phyloP scores from a whole-genome alignment of 805 yeast genomes.

The Nakazawaea anatomiae region DNA sequence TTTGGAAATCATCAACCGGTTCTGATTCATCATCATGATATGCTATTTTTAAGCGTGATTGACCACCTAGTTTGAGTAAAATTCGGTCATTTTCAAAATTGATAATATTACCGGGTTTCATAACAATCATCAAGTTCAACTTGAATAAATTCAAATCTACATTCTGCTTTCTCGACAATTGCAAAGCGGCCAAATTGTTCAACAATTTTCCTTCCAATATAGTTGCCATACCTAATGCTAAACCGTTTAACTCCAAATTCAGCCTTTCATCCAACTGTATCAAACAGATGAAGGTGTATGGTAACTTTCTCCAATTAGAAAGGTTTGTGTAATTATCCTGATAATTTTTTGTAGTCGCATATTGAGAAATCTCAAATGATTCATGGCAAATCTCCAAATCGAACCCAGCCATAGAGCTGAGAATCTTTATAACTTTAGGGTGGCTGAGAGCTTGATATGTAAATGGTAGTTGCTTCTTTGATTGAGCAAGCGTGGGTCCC shows the following conservation, averaged over 20 bases:
- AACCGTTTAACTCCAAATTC: not conserved
- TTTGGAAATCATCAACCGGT: not conserved
- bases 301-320: conserved; percentile 3
- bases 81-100: conserved; percentile 5
- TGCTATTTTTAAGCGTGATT: not conserved
- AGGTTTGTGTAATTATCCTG: not conserved
- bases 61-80: not conserved
- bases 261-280: conserved; percentile 2
- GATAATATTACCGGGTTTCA: conserved; percentile 3
- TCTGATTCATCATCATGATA: not conserved
- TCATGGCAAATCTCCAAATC: conserved; percentile 41
- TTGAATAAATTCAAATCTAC: not conserved
- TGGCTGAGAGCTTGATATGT: conserved; percentile 48
- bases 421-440: conserved; percentile 39
- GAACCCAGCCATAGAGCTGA: conserved; percentile 46
- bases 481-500: conserved; percentile 22
- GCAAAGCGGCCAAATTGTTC: not conserved
- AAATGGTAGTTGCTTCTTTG: conserved; percentile 35
- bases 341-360: conserved; percentile 13
- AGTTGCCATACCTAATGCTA: conserved; percentile 4
- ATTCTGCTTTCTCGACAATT: not conserved
- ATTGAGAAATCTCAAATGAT: conserved; percentile 44
- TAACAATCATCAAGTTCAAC: conserved; percentile 2
- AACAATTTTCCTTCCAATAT: conserved; percentile 7
- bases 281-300: conserved; percentile 8